phyloP scores from a whole-genome alignment of 1,284 basidiomycete species.

The Mycena sp. region DNA sequence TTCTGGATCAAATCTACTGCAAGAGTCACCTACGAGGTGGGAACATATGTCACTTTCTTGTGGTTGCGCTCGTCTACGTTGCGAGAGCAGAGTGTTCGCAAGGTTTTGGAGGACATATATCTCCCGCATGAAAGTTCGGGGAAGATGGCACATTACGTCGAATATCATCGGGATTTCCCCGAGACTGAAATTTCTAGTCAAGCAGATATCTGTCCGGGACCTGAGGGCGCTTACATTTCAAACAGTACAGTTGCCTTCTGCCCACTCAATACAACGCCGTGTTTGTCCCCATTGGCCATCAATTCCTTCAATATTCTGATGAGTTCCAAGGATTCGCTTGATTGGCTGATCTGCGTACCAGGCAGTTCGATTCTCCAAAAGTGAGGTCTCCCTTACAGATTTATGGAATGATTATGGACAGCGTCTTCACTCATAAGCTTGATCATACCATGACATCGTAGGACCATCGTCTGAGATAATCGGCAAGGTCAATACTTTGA shows the following conservation, averaged over 20 bases:
- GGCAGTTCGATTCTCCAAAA: not conserved
- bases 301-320: not conserved
- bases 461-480: not conserved
- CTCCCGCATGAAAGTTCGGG: not conserved
- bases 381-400: not conserved
- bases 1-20: no score
- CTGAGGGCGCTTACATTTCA: not conserved
- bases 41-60: constrained; percentile 1
- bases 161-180: constrained; percentile 7
- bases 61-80: not conserved
- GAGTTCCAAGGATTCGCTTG: not conserved
- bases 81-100: not conserved
- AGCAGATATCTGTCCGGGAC: not conserved
- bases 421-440: no score
- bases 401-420: not conserved
- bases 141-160: constrained; percentile 1
- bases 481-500: not conserved
- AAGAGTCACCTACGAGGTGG: constrained; percentile 4
- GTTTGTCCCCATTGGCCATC: not conserved
- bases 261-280: constrained; percentile 1
- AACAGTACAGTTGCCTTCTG: constrained; percentile 8
- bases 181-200: not conserved
- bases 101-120: not conserved
- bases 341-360: not conserved
- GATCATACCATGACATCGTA: constrained; percentile 15